Base-by-base conservation (phyloP, 1,284 basidiomycete species). In the Naganishia cerealis region DNA sequence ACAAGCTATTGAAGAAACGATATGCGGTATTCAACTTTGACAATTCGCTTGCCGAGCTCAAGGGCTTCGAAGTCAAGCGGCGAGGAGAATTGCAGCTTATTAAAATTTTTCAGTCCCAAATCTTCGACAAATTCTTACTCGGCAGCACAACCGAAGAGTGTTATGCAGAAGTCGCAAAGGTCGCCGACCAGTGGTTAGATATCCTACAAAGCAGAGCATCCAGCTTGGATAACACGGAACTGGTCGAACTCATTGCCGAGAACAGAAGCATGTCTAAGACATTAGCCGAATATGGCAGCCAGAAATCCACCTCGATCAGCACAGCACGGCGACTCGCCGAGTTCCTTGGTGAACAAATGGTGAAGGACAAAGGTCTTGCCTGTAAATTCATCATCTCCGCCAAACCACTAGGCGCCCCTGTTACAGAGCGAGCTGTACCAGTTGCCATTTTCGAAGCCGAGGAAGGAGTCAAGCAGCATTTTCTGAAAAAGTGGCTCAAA, bases 11-110 rank as follows among this genome's bases (percentile, higher is more conserved):
- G 75, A 99, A 99, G 85, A 99, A 99, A 80, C 91, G 96, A 57
- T 99, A 99, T 75, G 96, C 96, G 5, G 96, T 99, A n/a, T 99
- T 99, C 84, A 95, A 99, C 75, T 91, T 94, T 72, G 95, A 99
- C 75, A 96, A 96, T 1, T 91, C 91, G 16, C 85, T 99, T 2
- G 96, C 96, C 1, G 96, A 99, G 78, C 83, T 99, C 74, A 99
- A 99, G 78, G 96, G 96, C 0, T 99, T 99, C 82, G 96, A 99
- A 78, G 94, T 99, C 72, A 99, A 99, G 81, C 90, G 96, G 68
- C 87, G 96, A 65, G 96, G 96, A 55, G 96, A 99, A 80, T 84
- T 99, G 65, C 96, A 99, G 77, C 88, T 99, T 76, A 96, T 99
- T 88, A 99, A 99, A 83, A 96, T 95, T 74, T 99, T 99, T 86